Percentiles rank a stretch among this genome's conserved stretches.
phyloP scores from a whole-genome alignment of 2,329 filamentous ascomycete species.

The Moelleriella libera region DNA sequence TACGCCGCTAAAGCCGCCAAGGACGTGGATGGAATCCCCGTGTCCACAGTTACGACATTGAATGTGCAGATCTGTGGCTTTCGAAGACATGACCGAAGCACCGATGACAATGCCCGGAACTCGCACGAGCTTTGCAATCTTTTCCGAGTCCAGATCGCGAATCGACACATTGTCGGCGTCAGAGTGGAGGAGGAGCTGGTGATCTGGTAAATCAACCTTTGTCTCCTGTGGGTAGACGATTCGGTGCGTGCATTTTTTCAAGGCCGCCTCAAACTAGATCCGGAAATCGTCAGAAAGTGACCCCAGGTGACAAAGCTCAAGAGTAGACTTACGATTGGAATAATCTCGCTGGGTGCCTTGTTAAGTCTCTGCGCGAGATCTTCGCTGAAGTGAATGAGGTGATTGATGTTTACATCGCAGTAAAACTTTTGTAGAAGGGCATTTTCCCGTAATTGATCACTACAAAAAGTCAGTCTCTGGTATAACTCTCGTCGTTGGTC shows the following conservation, averaged over 20 bases:
- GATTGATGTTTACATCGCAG: slow-evolving; percentile 90
- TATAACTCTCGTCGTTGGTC: background rate
- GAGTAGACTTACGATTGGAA: slow-evolving; percentile 60
- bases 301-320: background rate
- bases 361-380: slow-evolving; percentile 82
- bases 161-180: slow-evolving; percentile 84
- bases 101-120: slow-evolving; percentile 97
- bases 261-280: slow-evolving; percentile 69
- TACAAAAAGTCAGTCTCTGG: slow-evolving; percentile 17
- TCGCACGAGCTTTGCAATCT: slow-evolving; percentile 85
- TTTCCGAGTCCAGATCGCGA: slow-evolving; percentile 81
- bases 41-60: slow-evolving; percentile 80
- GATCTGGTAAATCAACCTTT: slow-evolving; percentile 61
- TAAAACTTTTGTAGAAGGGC: slow-evolving; percentile 87
- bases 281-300: background rate
- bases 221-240: slow-evolving; percentile 74
- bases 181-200: slow-evolving; percentile 91
- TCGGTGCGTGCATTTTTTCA: slow-evolving; percentile 82
- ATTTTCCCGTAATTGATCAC: slow-evolving; percentile 92
- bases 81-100: slow-evolving; percentile 90
- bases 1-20: slow-evolving; percentile 78
- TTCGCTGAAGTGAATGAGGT: slow-evolving; percentile 92
- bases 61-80: slow-evolving; percentile 75
- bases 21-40: slow-evolving; percentile 53
- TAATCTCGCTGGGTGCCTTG: slow-evolving; percentile 82